A percentile compares a stretch with the other conserved stretches of the same genome.
These are phyloP conservation scores for Calonectria crousiana DNA, from an alignment of 2,329 filamentous ascomycete genomes.

Conservation along the genomic window DNA sequence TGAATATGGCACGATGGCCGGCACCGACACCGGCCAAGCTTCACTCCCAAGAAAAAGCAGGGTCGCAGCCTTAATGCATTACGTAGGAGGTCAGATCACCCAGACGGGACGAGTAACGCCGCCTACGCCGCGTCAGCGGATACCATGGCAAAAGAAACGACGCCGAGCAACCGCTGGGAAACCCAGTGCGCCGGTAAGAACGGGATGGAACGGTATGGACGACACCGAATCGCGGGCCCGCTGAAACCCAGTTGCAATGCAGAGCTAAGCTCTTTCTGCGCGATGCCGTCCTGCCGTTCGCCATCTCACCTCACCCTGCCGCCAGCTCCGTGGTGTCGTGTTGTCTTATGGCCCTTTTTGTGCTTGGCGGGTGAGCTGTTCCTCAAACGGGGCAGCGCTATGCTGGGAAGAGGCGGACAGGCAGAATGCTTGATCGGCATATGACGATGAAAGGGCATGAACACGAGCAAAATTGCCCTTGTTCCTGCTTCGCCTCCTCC, in stretches of 20 bases:
- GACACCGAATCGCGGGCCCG: neutral
- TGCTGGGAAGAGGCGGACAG: constrained; percentile 13
- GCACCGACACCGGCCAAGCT: neutral
- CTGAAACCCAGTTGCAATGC: constrained; percentile 6
- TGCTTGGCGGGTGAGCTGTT: constrained; percentile 4
- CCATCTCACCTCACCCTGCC: constrained; percentile 2
- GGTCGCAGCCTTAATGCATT: constrained; percentile 18
- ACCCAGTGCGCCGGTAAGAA: constrained; percentile 10
- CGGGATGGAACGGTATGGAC: constrained; percentile 2
- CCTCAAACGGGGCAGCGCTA: constrained; percentile 6
- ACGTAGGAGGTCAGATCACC: constrained; percentile 9
- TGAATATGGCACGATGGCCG: neutral
- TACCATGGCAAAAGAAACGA: neutral
- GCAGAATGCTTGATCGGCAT: constrained; percentile 15
- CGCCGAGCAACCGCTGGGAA: constrained; percentile 3
- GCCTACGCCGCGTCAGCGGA: constrained; percentile 17
- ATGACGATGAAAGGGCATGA: constrained; percentile 16
- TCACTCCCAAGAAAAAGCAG: neutral
- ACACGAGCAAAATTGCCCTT: constrained; percentile 18
- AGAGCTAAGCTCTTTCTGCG: neutral
- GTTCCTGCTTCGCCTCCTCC: constrained; percentile 10
- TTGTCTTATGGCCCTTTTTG: neutral
- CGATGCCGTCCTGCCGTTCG: neutral
- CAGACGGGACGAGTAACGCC: neutral
- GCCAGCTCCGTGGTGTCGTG: neutral